phyloP scores from a whole-genome alignment of 306 rosid species.

The Prunus mongolica region DNA sequence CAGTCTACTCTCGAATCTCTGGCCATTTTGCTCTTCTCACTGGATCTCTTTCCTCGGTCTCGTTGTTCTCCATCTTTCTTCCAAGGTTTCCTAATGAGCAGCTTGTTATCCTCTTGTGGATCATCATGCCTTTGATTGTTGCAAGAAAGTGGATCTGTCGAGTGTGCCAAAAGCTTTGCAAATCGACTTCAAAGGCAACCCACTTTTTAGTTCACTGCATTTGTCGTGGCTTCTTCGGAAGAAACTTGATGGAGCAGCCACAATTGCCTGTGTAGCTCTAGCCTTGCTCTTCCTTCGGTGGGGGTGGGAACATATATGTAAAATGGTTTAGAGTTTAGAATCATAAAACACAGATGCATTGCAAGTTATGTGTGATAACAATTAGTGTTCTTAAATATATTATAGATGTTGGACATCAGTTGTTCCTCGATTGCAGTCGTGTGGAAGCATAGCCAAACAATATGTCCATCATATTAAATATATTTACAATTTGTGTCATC shows the following conservation, averaged over 20 bases:
- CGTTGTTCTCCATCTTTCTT: constrained; percentile 7
- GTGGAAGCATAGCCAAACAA: too few species aligned
- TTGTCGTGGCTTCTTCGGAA: not conserved
- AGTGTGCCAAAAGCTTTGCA: not conserved
- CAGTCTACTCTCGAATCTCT: not conserved
- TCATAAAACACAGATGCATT: too few species aligned
- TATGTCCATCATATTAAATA: too few species aligned
- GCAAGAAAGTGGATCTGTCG: not conserved
- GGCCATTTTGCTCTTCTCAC: constrained; percentile 7
- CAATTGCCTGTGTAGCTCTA: not conserved
- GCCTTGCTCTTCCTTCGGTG: too few species aligned
- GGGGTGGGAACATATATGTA: too few species aligned
- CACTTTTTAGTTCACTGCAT: not conserved
- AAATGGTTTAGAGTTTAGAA: too few species aligned
- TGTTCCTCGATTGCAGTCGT: too few species aligned
- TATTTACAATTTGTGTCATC: too few species aligned
- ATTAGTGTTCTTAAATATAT: too few species aligned
- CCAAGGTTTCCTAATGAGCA: not conserved
- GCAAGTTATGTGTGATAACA: too few species aligned
- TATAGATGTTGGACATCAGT: too few species aligned
- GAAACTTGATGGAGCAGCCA: not conserved
- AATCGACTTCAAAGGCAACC: not conserved
- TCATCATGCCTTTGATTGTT: constrained; percentile 8
- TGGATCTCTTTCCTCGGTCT: not conserved
- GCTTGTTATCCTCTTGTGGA: not conserved